Evolutionary conservation across 345 rosid genomes (phyloP).

Genomic region (Microthlaspi erraticum): DNA sequence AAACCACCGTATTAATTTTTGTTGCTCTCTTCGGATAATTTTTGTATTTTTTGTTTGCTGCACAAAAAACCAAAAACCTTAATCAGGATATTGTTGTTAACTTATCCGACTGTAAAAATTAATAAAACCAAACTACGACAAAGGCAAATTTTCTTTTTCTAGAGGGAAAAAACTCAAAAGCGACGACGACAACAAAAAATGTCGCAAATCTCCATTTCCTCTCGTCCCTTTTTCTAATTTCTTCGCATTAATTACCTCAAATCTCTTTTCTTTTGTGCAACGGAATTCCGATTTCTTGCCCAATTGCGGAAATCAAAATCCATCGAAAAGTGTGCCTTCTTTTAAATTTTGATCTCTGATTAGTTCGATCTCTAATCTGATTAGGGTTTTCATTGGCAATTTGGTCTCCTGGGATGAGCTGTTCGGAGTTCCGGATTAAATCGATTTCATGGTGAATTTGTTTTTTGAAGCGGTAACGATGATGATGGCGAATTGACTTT

Average conservation of each 20-base stretch:
- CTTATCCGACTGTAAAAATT: constrained; percentile 27
- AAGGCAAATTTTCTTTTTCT: neutral
- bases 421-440: neutral
- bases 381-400: constrained; percentile 27
- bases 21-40: neutral
- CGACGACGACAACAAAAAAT: constrained; percentile 16
- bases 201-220: constrained; percentile 32
- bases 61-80: constrained; percentile 16
- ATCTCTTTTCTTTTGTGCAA: neutral
- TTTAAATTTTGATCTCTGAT: constrained; percentile 3
- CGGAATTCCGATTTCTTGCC: neutral
- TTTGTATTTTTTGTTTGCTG: neutral
- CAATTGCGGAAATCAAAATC: constrained; percentile 23
- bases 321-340: neutral
- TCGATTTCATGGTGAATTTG: constrained; percentile 29
- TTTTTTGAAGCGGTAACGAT: constrained; percentile 22
- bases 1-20: neutral
- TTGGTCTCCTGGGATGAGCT: neutral
- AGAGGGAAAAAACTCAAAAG: neutral
- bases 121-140: constrained; percentile 2
- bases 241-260: constrained; percentile 15
- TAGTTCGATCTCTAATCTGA: constrained; percentile 24
- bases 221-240: constrained; percentile 26
- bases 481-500: constrained; percentile 28
- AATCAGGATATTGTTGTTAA: constrained; percentile 42